These are phyloP conservation scores for Dacryopinax primogenitus DNA, from an alignment of 768 basidiomycete genomes.

Conservation along the genomic window DNA sequence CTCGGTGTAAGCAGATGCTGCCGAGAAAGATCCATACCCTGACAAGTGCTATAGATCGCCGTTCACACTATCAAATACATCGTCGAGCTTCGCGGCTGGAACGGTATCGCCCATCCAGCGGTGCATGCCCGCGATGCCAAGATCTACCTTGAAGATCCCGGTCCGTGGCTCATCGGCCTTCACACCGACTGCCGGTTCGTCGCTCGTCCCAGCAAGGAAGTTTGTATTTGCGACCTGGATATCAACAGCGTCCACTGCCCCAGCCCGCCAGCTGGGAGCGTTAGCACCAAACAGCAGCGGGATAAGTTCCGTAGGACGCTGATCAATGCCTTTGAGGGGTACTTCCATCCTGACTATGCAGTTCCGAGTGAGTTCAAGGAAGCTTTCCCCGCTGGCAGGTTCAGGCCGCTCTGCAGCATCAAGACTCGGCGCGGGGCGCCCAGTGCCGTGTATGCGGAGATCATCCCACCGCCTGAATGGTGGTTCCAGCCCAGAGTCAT, in stretches of 20 bases:
- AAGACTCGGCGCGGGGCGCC: slow-evolving; percentile 71
- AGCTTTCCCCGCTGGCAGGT: slow-evolving; percentile 83
- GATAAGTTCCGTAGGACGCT: slow-evolving; percentile 67
- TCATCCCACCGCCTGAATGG: slow-evolving; percentile 83
- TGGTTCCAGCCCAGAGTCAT: slow-evolving; percentile 88
- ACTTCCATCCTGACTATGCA: slow-evolving; percentile 80
- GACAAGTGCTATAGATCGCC: slow-evolving; percentile 43
- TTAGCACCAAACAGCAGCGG: slow-evolving; percentile 66
- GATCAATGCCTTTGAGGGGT: slow-evolving; percentile 65
- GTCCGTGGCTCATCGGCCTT: slow-evolving; percentile 90
- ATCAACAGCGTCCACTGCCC: slow-evolving; percentile 76
- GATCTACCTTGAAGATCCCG: slow-evolving; percentile 90
- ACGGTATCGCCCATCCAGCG: slow-evolving; percentile 67
- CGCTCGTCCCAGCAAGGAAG: slow-evolving; percentile 60
- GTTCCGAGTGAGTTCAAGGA: slow-evolving; percentile 87
- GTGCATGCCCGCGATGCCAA: slow-evolving; percentile 83
- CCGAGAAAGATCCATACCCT: slow-evolving; percentile 5
- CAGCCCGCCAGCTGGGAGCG: slow-evolving; percentile 58
- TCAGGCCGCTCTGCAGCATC: slow-evolving; percentile 83
- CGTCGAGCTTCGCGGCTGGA: slow-evolving; percentile 87
- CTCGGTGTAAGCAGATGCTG: slow-evolving; percentile 46
- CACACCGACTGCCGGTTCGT: slow-evolving; percentile 75
- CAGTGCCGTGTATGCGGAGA: slow-evolving; percentile 71
- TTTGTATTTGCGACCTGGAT: slow-evolving; percentile 79
- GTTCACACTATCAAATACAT: slow-evolving; percentile 86